These are phyloP conservation scores for Lenwebbia sp. DNA, from an alignment of 345 rosid genomes.

Conservation along the genomic window DNA sequence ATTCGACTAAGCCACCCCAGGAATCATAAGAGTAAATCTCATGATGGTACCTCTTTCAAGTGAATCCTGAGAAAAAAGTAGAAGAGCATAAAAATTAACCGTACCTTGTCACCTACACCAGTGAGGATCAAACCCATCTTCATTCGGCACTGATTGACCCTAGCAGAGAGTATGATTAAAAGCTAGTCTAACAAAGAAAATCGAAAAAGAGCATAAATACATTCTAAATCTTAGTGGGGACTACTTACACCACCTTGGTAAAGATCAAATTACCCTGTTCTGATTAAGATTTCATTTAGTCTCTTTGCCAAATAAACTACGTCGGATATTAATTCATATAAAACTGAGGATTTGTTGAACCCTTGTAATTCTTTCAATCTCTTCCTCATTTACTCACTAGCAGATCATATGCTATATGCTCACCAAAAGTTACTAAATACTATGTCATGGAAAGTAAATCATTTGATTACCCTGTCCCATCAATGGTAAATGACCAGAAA, in stretches of 20 bases:
- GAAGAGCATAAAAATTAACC: background rate
- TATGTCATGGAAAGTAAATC: background rate
- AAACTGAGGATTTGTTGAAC: background rate
- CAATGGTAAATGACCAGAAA: background rate
- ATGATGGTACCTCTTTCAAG: background rate
- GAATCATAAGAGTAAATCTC: background rate
- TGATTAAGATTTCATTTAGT: background rate
- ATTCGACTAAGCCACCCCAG: background rate
- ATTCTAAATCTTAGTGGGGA: background rate
- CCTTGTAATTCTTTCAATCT: background rate
- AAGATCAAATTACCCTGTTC: background rate
- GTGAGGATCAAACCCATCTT: conserved; percentile 74
- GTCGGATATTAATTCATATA: background rate
- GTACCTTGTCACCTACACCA: conserved; percentile 94
- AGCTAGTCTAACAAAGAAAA: background rate
- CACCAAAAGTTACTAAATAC: background rate
- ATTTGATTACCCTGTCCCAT: background rate
- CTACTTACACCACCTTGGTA: background rate
- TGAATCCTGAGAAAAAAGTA: background rate
- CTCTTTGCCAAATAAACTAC: background rate
- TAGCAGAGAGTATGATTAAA: conserved; percentile 19
- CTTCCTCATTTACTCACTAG: background rate
- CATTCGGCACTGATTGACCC: conserved; percentile 79
- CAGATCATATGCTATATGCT: background rate
- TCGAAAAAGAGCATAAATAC: background rate